Evolutionary conservation across 768 basidiomycete genomes (phyloP), one percentile per base, ranked within the genome.

Genomic region (Dacryopinax primogenitus): DNA sequence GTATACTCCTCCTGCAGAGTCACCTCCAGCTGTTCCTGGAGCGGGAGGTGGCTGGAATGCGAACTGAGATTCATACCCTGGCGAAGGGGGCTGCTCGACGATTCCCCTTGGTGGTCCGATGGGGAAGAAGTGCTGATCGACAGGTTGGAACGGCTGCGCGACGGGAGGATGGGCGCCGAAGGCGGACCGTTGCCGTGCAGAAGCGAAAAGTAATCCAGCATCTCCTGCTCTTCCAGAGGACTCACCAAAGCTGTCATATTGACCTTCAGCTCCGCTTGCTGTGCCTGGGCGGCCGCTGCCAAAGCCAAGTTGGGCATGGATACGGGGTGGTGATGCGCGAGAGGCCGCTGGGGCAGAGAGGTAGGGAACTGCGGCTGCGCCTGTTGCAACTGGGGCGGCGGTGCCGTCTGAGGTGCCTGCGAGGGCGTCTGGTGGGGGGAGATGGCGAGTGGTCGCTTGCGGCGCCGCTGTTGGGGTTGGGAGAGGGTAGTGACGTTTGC

Each of bases 161-260:
- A 44, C 7, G 41, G 41, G 41, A 44, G 41, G 41, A 44, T 23
- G 41, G 41, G 41, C 41, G 41, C 41, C 18, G 41, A 44, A 44
- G 18, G 41, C 18, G 41, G 41, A 44, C 41, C 41, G 41, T 23
- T 44, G 41, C 41, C 41, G 41, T 44, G 41, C 41, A 44, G 41
- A 23, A 23, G 18, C 41, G 41, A 44, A 44, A 44, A 44, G 41
- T 44, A 44, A 23, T 44, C 41, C 41, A 44, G 41, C 41, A 44
- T 44, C 41, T 44, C 41, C 41, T 44, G 41, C 41, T 44, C 41
- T 44, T 44, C 41, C 41, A 44, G 41, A 15, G 41, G 41, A 23
- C 41, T 44, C 41, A 44, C 41, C 41, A 44, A 44, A 44, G 41
- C 41, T 44, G 41, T 44, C 41, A 44, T 44, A 44, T 44, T 44